Percentiles rank a stretch among this genome's conserved stretches.
phyloP scores from a whole-genome alignment of 768 basidiomycete species.

The Boletus edulis region DNA sequence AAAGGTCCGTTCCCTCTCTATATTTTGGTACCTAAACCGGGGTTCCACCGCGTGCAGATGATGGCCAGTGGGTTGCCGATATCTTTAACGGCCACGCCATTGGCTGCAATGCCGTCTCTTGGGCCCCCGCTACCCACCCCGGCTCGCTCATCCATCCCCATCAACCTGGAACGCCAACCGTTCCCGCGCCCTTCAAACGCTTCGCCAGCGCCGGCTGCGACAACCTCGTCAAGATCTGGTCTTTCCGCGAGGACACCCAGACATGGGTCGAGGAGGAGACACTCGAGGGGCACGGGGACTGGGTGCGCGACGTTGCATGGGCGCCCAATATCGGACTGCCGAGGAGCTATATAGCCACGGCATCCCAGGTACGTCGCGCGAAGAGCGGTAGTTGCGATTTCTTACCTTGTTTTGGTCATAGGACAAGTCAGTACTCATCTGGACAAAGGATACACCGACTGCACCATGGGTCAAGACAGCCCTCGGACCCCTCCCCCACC shows the following conservation, averaged over 20 bases:
- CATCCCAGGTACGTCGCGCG: slow-evolving; percentile 64
- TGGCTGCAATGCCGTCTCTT: slow-evolving; percentile 95
- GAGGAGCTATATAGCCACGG: slow-evolving; percentile 92
- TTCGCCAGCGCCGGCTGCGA: slow-evolving; percentile 97
- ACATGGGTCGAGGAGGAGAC: slow-evolving; percentile 90
- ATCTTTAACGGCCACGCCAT: slow-evolving; percentile 96
- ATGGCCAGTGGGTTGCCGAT: slow-evolving; percentile 93
- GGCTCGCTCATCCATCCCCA: slow-evolving; percentile 80
- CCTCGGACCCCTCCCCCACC: slow-evolving; percentile 60
- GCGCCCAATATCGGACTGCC: slow-evolving; percentile 96
- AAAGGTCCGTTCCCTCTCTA: slow-evolving; percentile 64
- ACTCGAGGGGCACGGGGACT: slow-evolving; percentile 91
- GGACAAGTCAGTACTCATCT: slow-evolving; percentile 87
- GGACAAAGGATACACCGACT: slow-evolving; percentile 80
- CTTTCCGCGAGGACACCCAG: slow-evolving; percentile 80
- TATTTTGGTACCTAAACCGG: background rate
- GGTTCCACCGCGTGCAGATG: slow-evolving; percentile 51
- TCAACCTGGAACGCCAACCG: slow-evolving; percentile 36
- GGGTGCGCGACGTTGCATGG: slow-evolving; percentile 99
- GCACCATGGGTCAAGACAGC: slow-evolving; percentile 78
- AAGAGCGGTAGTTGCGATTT: background rate
- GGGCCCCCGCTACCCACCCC: slow-evolving; percentile 90
- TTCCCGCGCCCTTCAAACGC: slow-evolving; percentile 70
- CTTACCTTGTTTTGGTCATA: slow-evolving; percentile 12
- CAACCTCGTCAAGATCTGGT: slow-evolving; percentile 94